phyloP scores from a whole-genome alignment of 2,329 filamentous ascomycete genomes.

The Colletotrichum sp. region DNA sequence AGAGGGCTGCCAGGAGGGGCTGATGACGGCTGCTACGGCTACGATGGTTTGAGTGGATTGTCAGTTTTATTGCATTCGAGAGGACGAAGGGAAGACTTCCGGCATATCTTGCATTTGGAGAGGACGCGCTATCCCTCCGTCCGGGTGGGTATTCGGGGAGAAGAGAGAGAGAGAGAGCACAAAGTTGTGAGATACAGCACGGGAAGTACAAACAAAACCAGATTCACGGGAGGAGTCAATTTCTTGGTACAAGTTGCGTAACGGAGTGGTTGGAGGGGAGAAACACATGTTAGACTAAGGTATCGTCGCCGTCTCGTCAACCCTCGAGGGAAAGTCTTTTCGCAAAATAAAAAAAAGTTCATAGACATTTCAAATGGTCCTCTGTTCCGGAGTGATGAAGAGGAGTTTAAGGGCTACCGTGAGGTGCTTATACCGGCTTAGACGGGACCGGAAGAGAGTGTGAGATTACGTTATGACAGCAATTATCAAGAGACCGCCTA shows the following conservation, averaged over 20 bases:
- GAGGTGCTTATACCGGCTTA: neutral
- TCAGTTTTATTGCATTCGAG: neutral
- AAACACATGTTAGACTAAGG: neutral
- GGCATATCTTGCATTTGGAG: neutral
- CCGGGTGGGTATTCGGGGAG: neutral
- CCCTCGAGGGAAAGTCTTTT: neutral
- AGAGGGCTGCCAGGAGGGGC: constrained; percentile 36
- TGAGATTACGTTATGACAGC: neutral
- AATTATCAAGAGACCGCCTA: neutral
- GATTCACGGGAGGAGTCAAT: neutral
- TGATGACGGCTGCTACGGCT: neutral
- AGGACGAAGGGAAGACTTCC: neutral
- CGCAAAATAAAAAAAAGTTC: neutral
- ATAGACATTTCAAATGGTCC: neutral
- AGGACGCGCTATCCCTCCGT: neutral
- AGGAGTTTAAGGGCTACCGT: too few species aligned
- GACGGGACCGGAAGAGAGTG: neutral
- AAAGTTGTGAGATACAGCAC: neutral
- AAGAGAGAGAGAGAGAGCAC: neutral
- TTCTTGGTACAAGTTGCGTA: neutral
- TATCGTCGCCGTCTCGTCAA: neutral
- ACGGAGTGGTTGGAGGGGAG: neutral
- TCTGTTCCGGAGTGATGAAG: neutral
- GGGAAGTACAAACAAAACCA: neutral
- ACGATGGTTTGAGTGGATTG: neutral